phyloP scores from a whole-genome alignment of 1,139 yeast species.

The Candida albicans region DNA sequence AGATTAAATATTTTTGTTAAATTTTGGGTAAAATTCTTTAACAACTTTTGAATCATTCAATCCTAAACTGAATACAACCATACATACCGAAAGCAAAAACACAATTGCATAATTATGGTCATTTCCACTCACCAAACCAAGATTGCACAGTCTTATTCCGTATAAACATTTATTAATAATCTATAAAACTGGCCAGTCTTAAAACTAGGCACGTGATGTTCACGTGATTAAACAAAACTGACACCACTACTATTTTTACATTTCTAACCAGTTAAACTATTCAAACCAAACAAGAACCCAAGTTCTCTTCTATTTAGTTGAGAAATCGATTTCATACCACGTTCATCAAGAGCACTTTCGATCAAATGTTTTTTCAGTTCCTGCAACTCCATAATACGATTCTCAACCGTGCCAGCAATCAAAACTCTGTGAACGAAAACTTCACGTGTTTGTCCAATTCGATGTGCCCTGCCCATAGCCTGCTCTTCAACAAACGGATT shows the following conservation, averaged over 20 bases:
- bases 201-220: no score
- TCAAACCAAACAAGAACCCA: constrained; percentile 76
- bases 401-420: constrained; percentile 73
- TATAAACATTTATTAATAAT: no score
- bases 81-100: no score
- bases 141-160: no score
- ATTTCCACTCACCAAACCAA: no score
- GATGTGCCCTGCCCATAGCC: constrained; percentile 92
- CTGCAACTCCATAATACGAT: constrained; percentile 78
- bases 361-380: constrained; percentile 71
- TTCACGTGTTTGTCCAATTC: constrained; percentile 82
- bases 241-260: no score
- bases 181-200: neutral
- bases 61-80: no score
- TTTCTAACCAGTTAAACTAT: constrained; percentile 17
- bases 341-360: constrained; percentile 74
- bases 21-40: no score
- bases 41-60: no score
- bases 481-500: constrained; percentile 95
- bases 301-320: constrained; percentile 69
- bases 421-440: constrained; percentile 75
- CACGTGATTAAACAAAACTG: no score
- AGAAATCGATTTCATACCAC: constrained; percentile 63
- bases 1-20: no score
- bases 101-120: no score